These are phyloP conservation scores for Elaeis guineensis DNA, from an alignment of 176 grass and related monocot species.

Conservation along the genomic window DNA sequence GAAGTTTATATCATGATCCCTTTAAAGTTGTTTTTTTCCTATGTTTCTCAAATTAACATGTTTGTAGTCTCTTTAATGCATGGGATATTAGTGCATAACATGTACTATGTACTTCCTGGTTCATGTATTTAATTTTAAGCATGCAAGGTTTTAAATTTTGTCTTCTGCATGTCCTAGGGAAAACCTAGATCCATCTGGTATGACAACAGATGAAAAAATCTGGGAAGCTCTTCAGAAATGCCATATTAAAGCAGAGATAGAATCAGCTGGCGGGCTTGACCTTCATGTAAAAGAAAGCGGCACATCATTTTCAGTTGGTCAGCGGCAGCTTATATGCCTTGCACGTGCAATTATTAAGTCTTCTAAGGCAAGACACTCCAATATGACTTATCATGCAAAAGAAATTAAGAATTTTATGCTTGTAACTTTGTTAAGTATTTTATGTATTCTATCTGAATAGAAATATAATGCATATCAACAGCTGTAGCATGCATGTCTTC, in stretches of 20 bases:
- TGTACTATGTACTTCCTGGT: too few species aligned
- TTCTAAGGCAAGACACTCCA: conserved; percentile 50
- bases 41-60: too few species aligned
- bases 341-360: conserved; percentile 80
- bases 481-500: neutral
- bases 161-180: conserved; percentile 36
- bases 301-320: conserved; percentile 75
- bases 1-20: too few species aligned
- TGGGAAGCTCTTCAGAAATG: conserved; percentile 97
- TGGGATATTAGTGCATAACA: too few species aligned
- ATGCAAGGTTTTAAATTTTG: neutral
- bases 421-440: too few species aligned
- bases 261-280: conserved; percentile 69
- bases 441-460: too few species aligned
- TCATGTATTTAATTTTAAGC: too few species aligned
- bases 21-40: too few species aligned
- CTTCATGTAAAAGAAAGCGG: conserved; percentile 73
- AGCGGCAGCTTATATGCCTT: conserved; percentile 81
- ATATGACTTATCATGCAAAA: too few species aligned
- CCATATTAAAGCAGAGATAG: conserved; percentile 70
- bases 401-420: too few species aligned
- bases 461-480: neutral
- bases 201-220: conserved; percentile 45
- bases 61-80: too few species aligned
- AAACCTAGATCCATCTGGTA: conserved; percentile 78